phyloP scores from a whole-genome alignment of 768 basidiomycete genomes.

The Auricularia auricula-judae region DNA sequence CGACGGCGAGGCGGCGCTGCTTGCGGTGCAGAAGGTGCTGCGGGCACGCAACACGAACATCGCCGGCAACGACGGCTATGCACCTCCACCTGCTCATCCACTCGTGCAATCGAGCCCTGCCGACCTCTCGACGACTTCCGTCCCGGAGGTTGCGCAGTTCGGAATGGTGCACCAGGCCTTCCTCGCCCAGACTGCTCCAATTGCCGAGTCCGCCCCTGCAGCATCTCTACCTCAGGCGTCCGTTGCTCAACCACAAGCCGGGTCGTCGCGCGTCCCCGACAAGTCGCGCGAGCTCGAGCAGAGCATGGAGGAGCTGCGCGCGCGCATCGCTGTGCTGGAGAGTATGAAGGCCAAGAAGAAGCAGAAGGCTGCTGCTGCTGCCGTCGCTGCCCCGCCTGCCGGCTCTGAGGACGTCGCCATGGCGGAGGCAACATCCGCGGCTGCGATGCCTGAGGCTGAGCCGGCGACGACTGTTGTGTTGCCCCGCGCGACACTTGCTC shows the following conservation, averaged over 20 bases:
- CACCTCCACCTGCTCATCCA: no score
- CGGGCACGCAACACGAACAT: conserved; percentile 7
- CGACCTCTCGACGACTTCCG: no score
- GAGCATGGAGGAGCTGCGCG: background rate
- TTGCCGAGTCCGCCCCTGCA: no score
- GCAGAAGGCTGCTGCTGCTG: background rate
- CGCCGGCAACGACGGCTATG: no score
- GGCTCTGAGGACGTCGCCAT: background rate
- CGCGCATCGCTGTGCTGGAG: background rate
- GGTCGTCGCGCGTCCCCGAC: background rate
- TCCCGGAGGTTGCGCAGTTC: no score
- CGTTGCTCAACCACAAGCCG: no score
- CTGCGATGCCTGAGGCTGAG: background rate
- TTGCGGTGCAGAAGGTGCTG: conserved; percentile 70
- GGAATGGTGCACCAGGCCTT: no score
- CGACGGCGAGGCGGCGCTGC: conserved; percentile 63
- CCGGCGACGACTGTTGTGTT: background rate
- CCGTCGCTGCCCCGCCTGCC: background rate
- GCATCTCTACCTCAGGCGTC: no score
- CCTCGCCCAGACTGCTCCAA: no score
- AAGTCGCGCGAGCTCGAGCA: background rate
- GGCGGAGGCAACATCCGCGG: background rate
- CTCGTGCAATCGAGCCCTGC: no score
- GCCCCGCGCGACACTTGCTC: background rate
- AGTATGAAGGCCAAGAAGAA: background rate